A percentile compares a stretch with the other conserved stretches of the same genome.
Evolutionary conservation across 306 rosid species (phyloP).

Genomic region (Malus asiatica): DNA sequence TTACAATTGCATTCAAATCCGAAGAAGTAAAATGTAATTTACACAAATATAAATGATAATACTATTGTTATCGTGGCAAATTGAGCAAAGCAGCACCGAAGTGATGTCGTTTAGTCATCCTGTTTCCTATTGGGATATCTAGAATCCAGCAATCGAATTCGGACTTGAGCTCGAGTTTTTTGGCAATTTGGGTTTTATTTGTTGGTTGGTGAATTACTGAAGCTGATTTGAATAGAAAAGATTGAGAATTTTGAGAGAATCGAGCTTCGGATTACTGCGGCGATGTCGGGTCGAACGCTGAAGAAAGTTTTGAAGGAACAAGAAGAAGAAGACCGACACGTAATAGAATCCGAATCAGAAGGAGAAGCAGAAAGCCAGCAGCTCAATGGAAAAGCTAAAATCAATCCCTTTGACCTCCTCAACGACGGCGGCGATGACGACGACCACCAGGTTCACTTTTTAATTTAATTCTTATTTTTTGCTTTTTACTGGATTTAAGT

Average conservation of each 20-base stretch:
- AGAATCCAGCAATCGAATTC: neutral
- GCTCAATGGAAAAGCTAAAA: slow-evolving; percentile 31
- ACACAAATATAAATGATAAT: too few relatives aligned
- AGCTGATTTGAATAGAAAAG: neutral
- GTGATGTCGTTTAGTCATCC: too few relatives aligned
- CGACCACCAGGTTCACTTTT: slow-evolving; percentile 42
- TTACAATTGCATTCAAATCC: too few relatives aligned
- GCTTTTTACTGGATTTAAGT: slow-evolving; percentile 11
- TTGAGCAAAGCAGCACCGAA: too few relatives aligned
- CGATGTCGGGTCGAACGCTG: slow-evolving; percentile 73
- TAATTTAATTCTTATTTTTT: neutral
- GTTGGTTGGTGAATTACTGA: neutral
- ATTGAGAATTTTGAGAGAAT: neutral
- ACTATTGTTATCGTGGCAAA: too few relatives aligned
- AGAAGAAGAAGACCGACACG: slow-evolving; percentile 20
- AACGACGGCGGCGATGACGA: slow-evolving; percentile 25
- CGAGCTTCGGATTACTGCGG: neutral
- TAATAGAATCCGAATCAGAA: slow-evolving; percentile 13
- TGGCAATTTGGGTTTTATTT: slow-evolving; percentile 6
- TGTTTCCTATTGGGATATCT: too few relatives aligned
- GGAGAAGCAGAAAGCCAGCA: slow-evolving; percentile 29
- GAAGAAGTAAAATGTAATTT: too few relatives aligned
- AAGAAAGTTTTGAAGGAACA: slow-evolving; percentile 63
- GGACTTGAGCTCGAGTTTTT: neutral
- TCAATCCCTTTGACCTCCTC: slow-evolving; percentile 84